These are phyloP conservation scores for Malania oleifera DNA, from an alignment of 164 flowering plant species.

Conservation along the genomic window DNA sequence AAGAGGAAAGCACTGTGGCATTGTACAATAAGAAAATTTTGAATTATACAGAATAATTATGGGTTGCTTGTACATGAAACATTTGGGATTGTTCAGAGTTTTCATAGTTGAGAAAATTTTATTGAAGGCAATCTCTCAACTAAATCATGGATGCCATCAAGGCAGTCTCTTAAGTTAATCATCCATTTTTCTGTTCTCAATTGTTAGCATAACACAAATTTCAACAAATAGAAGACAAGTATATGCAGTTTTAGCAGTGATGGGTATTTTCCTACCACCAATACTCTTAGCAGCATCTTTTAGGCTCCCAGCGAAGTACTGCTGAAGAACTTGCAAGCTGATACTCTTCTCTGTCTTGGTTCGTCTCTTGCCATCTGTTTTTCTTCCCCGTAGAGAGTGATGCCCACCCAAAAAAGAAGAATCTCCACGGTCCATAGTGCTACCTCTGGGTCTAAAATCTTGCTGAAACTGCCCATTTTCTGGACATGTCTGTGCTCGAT, in stretches of 20 bases:
- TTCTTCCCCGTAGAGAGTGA: background rate
- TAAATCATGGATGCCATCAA: background rate
- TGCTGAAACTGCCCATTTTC: too few relatives aligned
- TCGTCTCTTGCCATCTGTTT: too few relatives aligned
- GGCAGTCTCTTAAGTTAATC: background rate
- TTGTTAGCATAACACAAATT: background rate
- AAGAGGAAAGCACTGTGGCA: too few relatives aligned
- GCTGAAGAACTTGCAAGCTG: conserved; percentile 73
- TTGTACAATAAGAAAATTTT: background rate
- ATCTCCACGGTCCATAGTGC: background rate
- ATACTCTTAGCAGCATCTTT: conserved; percentile 90
- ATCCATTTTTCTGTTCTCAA: background rate
- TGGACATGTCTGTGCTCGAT: conserved; percentile 12
- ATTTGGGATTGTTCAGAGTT: background rate
- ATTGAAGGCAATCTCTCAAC: background rate
- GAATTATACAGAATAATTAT: background rate
- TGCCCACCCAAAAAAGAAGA: background rate
- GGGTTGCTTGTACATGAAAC: background rate
- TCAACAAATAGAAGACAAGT: background rate
- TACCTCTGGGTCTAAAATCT: too few relatives aligned
- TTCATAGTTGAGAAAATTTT: background rate
- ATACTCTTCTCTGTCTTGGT: conserved; percentile 56
- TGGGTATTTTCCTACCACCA: conserved; percentile 52
- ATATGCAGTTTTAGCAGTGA: background rate
- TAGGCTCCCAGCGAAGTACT: conserved; percentile 84